Evolutionary conservation across 805 yeast genomes (phyloP), one percentile per base, ranked within the genome.

Genomic region (Teunomyces kruisii): DNA sequence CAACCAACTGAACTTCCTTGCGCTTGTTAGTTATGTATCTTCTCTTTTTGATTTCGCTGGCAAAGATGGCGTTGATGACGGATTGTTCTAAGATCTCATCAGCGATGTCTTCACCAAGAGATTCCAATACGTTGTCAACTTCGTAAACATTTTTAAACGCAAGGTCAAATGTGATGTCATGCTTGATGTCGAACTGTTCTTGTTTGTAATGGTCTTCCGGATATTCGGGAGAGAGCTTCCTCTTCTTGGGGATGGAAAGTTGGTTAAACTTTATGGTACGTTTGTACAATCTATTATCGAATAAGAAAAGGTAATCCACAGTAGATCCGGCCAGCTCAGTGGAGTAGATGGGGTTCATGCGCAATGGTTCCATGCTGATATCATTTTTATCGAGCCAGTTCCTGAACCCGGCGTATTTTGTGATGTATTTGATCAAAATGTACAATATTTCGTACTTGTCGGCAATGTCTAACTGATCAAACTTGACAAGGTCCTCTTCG

Each of bases 1-100:
- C 77, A 39, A 78, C 79, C 75, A 86, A 72, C 51, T 85, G 83
- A 38, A 78, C 74, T 45, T 83, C 88, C 58, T 80, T 83, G 52
- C 75, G 78, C 53, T 86, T 69, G 50, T 78, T 79, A 24, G 76
- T 58, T 13, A 81, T 67, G 47, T 74, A 75, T 53, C 74, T 78
- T 50, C 88, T 67, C 53, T 79, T 80, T 46, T 72, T 74, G 32
- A 79, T 52, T 55, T 83, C 88, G 46, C 69, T 72, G 7, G 53
- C 52, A 32, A 58, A 62, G 3, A 64, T 48, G 12, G 50, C 41
- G 22, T 65, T 65, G 4, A 65, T 42, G 9, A 54, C 45, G n/a
- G 30, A 46, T 32, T 43, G 24, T 4, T 16, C 37, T 19, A 27
- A 44, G 50, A 53, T 22, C 57, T 70, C 24, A 76, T 74, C 35